Base-by-base conservation (phyloP, 192 early-diverging fungal genomes). In the Allomyces arbusculus region DNA sequence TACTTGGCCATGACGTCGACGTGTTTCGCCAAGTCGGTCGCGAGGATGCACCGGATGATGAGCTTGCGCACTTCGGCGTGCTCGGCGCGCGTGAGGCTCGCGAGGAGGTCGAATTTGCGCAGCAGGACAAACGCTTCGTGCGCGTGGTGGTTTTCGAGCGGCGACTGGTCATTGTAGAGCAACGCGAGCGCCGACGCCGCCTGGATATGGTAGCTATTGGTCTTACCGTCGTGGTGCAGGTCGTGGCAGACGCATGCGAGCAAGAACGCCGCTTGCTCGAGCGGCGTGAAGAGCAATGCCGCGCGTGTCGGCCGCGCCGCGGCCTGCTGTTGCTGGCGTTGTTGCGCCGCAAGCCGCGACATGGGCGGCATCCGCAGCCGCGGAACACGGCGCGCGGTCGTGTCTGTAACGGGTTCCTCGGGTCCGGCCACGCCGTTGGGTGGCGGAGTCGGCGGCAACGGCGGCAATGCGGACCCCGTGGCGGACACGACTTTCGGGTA, bases 11-110 rank as follows among this genome's bases (percentile, higher is more conserved):
- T 23, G 22, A 77, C 67, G 63, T 79, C 73, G 14, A 78, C 78
- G 62, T 80, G 78, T 23, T 75, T 74, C 8, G 75, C 76, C 75
- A 80, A 75, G 62, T 80, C 78, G 0, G 78, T 80, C 10, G 77
- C 73, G 5, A 80, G 64, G 63, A 80, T 80, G 67, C 77, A 79
- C 45, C 64, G 65, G 23, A 80, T 71, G 61, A 80, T 71, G 22
- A 69, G 65, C 55, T 77, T 80, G 61, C 78, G 65, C 20, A 76
- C 55, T 40, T 77, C 73, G 24, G 66, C 23, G 64, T 71, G 71
- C 61, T 70, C 68, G 12, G 50, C 63, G 40, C 64, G 70, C 24
- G 67, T 12, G 9, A 78, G 62, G 5, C 26, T 69, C 26, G 19
- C 66, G 8, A 73, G 63, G 26, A 79, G 62, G 55, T 77, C 73